Evolutionary conservation across 768 basidiomycete species (phyloP).

Genomic region (Artomyces pyxidatus): DNA sequence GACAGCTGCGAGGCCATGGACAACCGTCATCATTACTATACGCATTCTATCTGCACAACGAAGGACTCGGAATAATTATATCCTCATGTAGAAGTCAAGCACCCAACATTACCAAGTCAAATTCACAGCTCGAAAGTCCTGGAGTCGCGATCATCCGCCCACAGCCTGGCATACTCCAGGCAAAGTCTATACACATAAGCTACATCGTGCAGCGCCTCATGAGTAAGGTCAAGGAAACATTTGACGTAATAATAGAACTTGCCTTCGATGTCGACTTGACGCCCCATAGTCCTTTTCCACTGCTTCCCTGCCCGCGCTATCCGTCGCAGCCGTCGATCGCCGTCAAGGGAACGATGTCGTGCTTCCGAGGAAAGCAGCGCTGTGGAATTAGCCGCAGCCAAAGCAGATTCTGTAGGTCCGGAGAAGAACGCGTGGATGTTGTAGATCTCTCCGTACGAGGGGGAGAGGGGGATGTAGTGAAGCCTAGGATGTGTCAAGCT

Average conservation of each 20-base stretch:
- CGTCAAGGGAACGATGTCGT: slow-evolving; percentile 40
- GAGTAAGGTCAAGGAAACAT: neutral
- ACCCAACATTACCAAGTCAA: too few relatives aligned
- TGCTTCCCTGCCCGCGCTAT: slow-evolving; percentile 90
- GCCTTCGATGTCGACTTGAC: slow-evolving; percentile 85
- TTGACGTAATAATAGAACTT: slow-evolving; percentile 33
- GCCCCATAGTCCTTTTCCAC: slow-evolving; percentile 81
- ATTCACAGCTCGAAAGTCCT: too few relatives aligned
- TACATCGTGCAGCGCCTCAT: slow-evolving; percentile 27
- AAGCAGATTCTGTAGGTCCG: slow-evolving; percentile 59
- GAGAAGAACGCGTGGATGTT: slow-evolving; percentile 92
- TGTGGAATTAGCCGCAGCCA: slow-evolving; percentile 46
- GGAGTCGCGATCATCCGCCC: slow-evolving; percentile 82
- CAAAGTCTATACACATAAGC: slow-evolving; percentile 84
- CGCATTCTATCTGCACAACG: too few relatives aligned
- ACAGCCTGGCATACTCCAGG: slow-evolving; percentile 82
- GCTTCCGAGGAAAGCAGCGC: slow-evolving; percentile 22
- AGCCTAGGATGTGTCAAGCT: slow-evolving; percentile 66
- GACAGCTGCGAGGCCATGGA: too few relatives aligned
- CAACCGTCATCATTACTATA: too few relatives aligned
- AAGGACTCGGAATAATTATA: too few relatives aligned
- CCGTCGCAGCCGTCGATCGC: slow-evolving; percentile 63
- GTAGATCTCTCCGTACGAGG: slow-evolving; percentile 85
- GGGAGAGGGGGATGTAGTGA: slow-evolving; percentile 89
- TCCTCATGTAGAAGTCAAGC: too few relatives aligned